Evolutionary conservation across 225 moss, liverwort and hornwort genomes (phyloP).

Genomic region (Polytrichum formosum): DNA sequence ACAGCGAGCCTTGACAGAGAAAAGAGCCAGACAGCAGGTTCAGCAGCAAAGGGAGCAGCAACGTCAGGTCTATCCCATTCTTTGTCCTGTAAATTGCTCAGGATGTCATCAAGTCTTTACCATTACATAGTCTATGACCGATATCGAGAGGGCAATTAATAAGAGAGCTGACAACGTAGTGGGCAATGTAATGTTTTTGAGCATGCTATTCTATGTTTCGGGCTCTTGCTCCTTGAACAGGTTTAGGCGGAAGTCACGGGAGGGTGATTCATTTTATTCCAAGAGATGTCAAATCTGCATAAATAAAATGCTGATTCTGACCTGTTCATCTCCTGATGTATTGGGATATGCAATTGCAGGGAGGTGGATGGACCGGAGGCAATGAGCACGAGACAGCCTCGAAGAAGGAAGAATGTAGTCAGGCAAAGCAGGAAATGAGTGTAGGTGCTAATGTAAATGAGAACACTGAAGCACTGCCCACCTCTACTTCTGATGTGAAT

Average conservation of each 20-base stretch:
- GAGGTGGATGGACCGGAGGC: constrained; percentile 37
- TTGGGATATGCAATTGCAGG: constrained; percentile 36
- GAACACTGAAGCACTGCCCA: constrained; percentile 27
- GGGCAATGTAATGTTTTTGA: too few relatives aligned
- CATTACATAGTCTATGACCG: too few relatives aligned
- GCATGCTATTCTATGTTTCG: too few relatives aligned
- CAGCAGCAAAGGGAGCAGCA: constrained; percentile 87
- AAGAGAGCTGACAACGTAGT: too few relatives aligned
- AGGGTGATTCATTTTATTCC: too few relatives aligned
- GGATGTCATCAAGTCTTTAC: too few relatives aligned
- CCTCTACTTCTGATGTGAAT: constrained; percentile 25
- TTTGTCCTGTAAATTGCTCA: not conserved
- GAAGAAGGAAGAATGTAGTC: constrained; percentile 26
- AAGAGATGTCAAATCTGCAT: too few relatives aligned
- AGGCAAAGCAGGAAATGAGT: constrained; percentile 32
- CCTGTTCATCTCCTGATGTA: too few relatives aligned
- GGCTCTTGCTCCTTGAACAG: too few relatives aligned
- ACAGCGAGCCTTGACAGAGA: constrained; percentile 94
- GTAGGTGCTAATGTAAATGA: constrained; percentile 26
- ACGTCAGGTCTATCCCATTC: constrained; percentile 55
- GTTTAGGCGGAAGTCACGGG: too few relatives aligned
- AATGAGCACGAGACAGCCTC: constrained; percentile 46
- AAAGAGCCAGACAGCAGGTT: constrained; percentile 89
- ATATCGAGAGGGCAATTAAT: too few relatives aligned
- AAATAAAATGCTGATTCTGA: too few relatives aligned